A percentile compares a stretch with the other conserved stretches of the same genome.
These are phyloP conservation scores for Solidago caesia DNA, from an alignment of 129 eudicot species.

Conservation along the genomic window DNA sequence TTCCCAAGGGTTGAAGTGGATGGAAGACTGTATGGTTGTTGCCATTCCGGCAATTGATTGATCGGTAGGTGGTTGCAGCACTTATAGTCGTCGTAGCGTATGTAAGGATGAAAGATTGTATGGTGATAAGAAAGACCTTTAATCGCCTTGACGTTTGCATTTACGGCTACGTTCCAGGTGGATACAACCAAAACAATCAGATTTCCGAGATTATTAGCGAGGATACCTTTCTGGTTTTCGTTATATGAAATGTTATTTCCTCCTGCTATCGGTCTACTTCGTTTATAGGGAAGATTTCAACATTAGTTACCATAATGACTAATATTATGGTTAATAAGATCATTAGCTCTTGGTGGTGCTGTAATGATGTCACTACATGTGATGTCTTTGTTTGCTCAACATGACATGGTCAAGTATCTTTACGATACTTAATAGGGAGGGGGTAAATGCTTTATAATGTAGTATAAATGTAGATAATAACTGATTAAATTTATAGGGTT, in stretches of 20 bases:
- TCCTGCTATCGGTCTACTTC: not conserved
- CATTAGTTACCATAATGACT: no score
- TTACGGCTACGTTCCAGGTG: not conserved
- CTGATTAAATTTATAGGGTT: no score
- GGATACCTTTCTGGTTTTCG: not conserved
- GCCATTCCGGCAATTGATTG: not conserved
- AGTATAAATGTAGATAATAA: no score
- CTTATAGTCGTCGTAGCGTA: not conserved
- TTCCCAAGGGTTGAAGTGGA: not conserved
- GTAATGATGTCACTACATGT: not conserved
- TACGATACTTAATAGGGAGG: not conserved
- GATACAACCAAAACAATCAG: slow-evolving; percentile 8
- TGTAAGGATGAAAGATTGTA: not conserved
- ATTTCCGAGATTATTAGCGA: not conserved
- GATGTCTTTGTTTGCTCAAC: no score
- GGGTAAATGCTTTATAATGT: no score
- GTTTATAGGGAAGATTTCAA: not conserved
- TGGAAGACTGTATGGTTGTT: slow-evolving; percentile 18
- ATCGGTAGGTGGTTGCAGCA: slow-evolving; percentile 11
- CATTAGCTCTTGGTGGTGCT: not conserved
- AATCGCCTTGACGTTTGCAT: not conserved
- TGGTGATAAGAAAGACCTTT: not conserved
- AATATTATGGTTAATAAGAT: not conserved
- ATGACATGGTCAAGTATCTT: slow-evolving; percentile 10
- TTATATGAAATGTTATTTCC: not conserved